phyloP scores from a whole-genome alignment of 495 filamentous ascomycete species.

The Corynascus novoguineensis region DNA sequence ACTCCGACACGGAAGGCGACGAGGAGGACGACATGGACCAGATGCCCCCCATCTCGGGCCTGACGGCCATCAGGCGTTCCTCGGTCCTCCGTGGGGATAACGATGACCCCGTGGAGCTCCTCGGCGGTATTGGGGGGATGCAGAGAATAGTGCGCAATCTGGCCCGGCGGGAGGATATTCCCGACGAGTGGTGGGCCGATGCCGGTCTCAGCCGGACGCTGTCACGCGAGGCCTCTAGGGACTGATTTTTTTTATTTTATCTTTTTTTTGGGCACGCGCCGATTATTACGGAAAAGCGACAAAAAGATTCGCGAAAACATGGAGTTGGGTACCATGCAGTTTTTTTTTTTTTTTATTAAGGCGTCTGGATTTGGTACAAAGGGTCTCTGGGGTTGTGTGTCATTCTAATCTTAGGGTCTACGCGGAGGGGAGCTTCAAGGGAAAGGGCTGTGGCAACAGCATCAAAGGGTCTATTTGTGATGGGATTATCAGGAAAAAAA shows the following conservation, averaged over 20 bases:
- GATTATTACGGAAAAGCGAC: slow-evolving; percentile 5
- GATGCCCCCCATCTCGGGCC: slow-evolving; percentile 14
- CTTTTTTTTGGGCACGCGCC: slow-evolving; percentile 2
- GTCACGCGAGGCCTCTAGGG: slow-evolving; percentile 36
- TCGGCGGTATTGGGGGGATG: slow-evolving; percentile 56
- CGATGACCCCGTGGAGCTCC: slow-evolving; percentile 25
- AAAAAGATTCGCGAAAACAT: background rate
- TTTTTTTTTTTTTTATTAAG: background rate
- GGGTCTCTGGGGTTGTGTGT: background rate
- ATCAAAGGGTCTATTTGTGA: background rate
- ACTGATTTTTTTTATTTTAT: slow-evolving; percentile 17
- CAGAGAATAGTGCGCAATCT: slow-evolving; percentile 62
- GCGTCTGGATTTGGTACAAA: background rate
- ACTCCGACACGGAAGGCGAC: slow-evolving; percentile 33
- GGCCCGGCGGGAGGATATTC: slow-evolving; percentile 61
- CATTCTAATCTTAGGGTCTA: background rate
- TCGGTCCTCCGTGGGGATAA: slow-evolving; percentile 27
- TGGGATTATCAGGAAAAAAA: too few species aligned
- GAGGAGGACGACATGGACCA: slow-evolving; percentile 28
- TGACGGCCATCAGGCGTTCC: slow-evolving; percentile 21
- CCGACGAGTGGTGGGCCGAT: slow-evolving; percentile 71
- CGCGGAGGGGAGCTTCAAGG: background rate
- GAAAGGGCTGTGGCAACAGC: background rate
- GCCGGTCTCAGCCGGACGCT: slow-evolving; percentile 60
- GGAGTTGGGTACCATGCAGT: slow-evolving; percentile 5